A percentile compares a stretch with the other conserved stretches of the same genome.
phyloP scores from a whole-genome alignment of 306 rosid genomes.

The Macrotyloma uniflorum region DNA sequence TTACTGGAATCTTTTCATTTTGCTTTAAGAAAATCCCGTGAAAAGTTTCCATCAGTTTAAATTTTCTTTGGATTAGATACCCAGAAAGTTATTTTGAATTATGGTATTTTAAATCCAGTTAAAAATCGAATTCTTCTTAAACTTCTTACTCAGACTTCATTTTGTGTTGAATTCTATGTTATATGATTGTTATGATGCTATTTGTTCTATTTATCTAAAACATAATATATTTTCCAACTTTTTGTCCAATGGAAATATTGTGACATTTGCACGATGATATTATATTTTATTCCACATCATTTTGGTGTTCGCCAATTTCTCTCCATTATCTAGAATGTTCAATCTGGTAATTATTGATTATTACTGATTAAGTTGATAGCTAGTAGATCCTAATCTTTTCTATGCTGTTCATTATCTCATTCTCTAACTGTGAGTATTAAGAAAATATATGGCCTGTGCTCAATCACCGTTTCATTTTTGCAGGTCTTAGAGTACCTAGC shows the following conservation, averaged over 20 bases:
- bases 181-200: conserved; percentile 10
- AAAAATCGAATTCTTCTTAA: background rate
- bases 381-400: conserved; percentile 8
- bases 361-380: conserved; percentile 19
- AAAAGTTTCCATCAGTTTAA: background rate
- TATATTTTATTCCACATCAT: conserved; percentile 22
- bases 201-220: background rate
- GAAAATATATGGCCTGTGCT: background rate
- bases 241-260: background rate
- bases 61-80: background rate
- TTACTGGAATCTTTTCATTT: background rate
- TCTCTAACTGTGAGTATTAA: conserved; percentile 17
- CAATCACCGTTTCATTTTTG: conserved; percentile 32
- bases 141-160: background rate
- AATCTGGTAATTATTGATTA: conserved; percentile 20
- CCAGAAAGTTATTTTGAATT: background rate
- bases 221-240: background rate
- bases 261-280: conserved; percentile 7
- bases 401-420: background rate
- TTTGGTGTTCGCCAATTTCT: conserved; percentile 13
- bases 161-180: conserved; percentile 12
- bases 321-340: conserved; percentile 5
- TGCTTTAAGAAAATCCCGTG: background rate
- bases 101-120: background rate
- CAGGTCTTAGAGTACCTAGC: conserved; percentile 91